Base-by-base conservation (phyloP, 441 rosid genomes). In the Gossypium schwendimanii region DNA sequence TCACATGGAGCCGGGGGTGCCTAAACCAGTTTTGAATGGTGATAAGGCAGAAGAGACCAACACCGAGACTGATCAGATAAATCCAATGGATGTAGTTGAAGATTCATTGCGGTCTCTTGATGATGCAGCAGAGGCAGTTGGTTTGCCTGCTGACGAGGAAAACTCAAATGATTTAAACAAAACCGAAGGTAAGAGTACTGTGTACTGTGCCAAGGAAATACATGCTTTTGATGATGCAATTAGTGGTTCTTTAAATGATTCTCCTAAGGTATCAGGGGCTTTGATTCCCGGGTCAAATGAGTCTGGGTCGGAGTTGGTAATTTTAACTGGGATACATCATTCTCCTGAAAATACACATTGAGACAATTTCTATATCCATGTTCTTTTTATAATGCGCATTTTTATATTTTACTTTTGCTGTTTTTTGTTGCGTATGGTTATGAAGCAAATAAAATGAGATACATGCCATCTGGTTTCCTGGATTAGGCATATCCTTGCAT, bases 341-440 rank as follows among this genome's bases (percentile, higher is more conserved):
- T 93, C 98, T 80, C 88, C 95, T 84, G 90, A 90, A 91, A 93
- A 88, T 96, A 93, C 96, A 91, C 98, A 90, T 91, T 96, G 91
- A 93, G 86, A 91, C 92, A 80, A 80, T 89, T 89, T 86, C 84
- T 81, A 75, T 75, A 79, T 76, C 74, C 71, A n/a, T 80, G 66
- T 76, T 70, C 74, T 75, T 77, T 20, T 7, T 62, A 39, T 31
- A 31, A n/a, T 76, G 62, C 23, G 15, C 21, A 53, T 54, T 54
- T 54, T 54, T 9, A 9, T 67, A 62, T 33, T 50, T 23, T 69
- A 31, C 70, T 26, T 50, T 60, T 33, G 6, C 23, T 73, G 61
- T 70, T 52, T 20, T 54, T 8, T 47, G 55, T 68, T 61, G 41
- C 68, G 60, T 1, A 28, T 44, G 69, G 17, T 67, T 28, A 11